Evolutionary conservation across 441 rosid genomes (phyloP).

Genomic region (Isatis lusitanica): DNA sequence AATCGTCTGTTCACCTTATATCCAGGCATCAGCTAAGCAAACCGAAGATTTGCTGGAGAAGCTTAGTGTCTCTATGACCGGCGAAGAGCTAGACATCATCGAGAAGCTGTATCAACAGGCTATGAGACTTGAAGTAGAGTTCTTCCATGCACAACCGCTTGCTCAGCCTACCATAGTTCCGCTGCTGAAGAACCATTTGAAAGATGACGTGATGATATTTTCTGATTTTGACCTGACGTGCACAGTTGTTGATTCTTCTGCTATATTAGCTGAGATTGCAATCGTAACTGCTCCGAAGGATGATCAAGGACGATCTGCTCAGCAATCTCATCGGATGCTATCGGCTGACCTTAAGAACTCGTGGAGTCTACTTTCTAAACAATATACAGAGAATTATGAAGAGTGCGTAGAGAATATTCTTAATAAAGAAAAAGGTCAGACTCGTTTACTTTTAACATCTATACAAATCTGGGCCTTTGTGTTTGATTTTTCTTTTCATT

Average conservation of each 20-base stretch:
- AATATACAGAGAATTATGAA: constrained; percentile 85
- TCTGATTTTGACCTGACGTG: constrained; percentile 97
- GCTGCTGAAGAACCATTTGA: constrained; percentile 54
- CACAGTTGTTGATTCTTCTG: constrained; percentile 91
- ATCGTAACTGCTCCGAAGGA: constrained; percentile 84
- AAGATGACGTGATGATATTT: constrained; percentile 64
- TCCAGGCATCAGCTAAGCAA: constrained; percentile 79
- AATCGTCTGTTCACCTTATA: neutral
- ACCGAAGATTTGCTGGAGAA: constrained; percentile 93
- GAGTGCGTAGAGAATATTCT: constrained; percentile 80
- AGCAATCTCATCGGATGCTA: constrained; percentile 61
- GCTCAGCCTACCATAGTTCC: constrained; percentile 73
- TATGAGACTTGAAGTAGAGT: constrained; percentile 93
- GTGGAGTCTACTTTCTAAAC: constrained; percentile 79
- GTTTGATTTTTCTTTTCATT: neutral
- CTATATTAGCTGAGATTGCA: constrained; percentile 96
- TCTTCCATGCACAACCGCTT: constrained; percentile 76
- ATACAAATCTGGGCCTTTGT: neutral
- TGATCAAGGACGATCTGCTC: constrained; percentile 57
- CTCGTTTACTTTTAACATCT: neutral
- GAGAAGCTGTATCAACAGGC: constrained; percentile 97
- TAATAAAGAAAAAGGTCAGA: constrained; percentile 63
- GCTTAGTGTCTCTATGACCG: constrained; percentile 88
- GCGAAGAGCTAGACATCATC: constrained; percentile 89
- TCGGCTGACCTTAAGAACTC: constrained; percentile 72